Conservation (phyloP, 73 alveolate genomes). For the Tetrahymena malaccensis region DNA sequence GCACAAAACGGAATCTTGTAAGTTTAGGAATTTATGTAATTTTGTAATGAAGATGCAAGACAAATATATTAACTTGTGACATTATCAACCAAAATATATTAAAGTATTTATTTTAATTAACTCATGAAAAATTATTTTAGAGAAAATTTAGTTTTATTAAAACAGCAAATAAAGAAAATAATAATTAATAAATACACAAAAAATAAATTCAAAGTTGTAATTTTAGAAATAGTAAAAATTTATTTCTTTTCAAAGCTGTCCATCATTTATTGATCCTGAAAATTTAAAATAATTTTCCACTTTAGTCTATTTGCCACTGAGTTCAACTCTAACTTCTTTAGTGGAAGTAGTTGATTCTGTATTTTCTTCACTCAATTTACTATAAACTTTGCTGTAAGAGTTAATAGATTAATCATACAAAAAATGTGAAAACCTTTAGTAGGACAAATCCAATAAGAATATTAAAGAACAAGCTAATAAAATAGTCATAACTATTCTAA, state of each 20-base stretch:
- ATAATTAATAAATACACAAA: too few relatives aligned
- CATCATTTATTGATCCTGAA: neutral
- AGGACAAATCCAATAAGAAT: neutral
- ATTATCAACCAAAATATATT: too few relatives aligned
- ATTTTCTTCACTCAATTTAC: neutral
- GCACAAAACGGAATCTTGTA: too few relatives aligned
- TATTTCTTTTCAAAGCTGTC: neutral
- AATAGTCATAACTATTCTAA: neutral
- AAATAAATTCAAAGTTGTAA: too few relatives aligned
- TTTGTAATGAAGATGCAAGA: too few relatives aligned
- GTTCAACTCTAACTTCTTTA: neutral
- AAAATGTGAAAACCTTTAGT: neutral
- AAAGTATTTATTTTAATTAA: too few relatives aligned
- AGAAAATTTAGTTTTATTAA: too few relatives aligned
- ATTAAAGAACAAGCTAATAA: neutral
- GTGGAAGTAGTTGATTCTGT: neutral
- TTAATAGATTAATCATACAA: neutral
- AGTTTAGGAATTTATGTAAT: too few relatives aligned
- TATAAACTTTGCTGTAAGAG: neutral
- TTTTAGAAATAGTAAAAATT: too few relatives aligned
- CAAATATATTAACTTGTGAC: too few relatives aligned
- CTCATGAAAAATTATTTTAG: too few relatives aligned
- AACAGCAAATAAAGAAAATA: too few relatives aligned
- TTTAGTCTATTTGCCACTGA: neutral
- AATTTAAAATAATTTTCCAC: neutral